These are phyloP conservation scores for Trichodelitschia bisporula DNA, from an alignment of 495 filamentous ascomycete species.

Conservation along the genomic window DNA sequence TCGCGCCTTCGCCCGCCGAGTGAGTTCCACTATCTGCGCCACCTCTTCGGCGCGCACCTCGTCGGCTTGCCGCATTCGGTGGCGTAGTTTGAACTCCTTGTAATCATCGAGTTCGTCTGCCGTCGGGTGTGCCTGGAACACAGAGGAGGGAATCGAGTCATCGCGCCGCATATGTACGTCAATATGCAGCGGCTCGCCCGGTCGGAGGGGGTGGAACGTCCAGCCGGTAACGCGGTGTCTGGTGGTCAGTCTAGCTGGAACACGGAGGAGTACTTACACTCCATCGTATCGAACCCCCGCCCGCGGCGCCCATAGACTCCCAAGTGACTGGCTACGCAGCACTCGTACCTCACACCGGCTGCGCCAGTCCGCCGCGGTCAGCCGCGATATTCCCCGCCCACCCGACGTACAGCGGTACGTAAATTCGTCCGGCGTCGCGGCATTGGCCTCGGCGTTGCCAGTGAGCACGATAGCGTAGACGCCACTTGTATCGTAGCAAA, in stretches of 20 bases:
- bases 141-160: no score
- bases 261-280: slow-evolving; percentile 11
- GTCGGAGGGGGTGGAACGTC: slow-evolving; percentile 12
- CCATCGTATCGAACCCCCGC: slow-evolving; percentile 18
- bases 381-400: slow-evolving; percentile 13
- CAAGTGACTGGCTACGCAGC: slow-evolving; percentile 13
- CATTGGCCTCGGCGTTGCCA: slow-evolving; percentile 10
- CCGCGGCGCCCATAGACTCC: slow-evolving; percentile 12
- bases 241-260: not conserved
- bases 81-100: slow-evolving; percentile 14
- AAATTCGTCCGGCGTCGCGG: slow-evolving; percentile 6
- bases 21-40: no score
- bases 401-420: slow-evolving; percentile 8
- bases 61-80: slow-evolving; percentile 3
- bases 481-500: slow-evolving; percentile 11
- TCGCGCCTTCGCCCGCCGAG: no score
- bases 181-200: slow-evolving; percentile 8
- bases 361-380: slow-evolving; percentile 9
- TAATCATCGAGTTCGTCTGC: slow-evolving; percentile 18
- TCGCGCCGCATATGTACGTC: no score
- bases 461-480: slow-evolving; percentile 16
- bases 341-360: slow-evolving; percentile 12
- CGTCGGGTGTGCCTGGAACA: slow-evolving; percentile 9
- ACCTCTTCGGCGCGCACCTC: no score
- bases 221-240: slow-evolving; percentile 8